phyloP scores from a whole-genome alignment of 768 basidiomycete genomes.

The Pleurotus djamor region DNA sequence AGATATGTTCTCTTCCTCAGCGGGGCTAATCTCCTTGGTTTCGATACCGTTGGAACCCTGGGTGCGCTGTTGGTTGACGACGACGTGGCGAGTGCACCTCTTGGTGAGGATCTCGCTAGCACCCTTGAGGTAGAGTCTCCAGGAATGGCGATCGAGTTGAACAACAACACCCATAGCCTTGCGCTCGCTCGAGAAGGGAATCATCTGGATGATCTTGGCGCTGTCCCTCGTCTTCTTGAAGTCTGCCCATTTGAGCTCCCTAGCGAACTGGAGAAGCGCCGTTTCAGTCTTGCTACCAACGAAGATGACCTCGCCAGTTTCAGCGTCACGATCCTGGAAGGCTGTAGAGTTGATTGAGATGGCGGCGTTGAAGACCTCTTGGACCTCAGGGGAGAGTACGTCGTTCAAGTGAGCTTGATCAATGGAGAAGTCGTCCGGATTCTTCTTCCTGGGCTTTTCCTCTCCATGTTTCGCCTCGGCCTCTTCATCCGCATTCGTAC shows the following conservation, averaged over 20 bases:
- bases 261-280: constrained; percentile 67
- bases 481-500: constrained; percentile 19
- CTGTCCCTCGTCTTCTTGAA: constrained; percentile 53
- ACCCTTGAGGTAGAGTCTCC: constrained; percentile 85
- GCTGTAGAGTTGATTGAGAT: constrained; percentile 11
- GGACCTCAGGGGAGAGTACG: constrained; percentile 39
- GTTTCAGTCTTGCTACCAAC: constrained; percentile 83
- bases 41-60: constrained; percentile 36
- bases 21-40: constrained; percentile 58
- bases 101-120: constrained; percentile 92
- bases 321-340: constrained; percentile 57
- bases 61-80: constrained; percentile 43
- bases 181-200: constrained; percentile 77
- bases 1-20: constrained; percentile 78
- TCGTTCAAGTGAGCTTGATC: constrained; percentile 72
- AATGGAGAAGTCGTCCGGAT: constrained; percentile 78
- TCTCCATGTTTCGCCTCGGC: constrained; percentile 39
- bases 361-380: constrained; percentile 7
- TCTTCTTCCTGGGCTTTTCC: constrained; percentile 32
- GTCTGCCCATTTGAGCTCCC: constrained; percentile 62
- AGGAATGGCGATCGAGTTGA: constrained; percentile 43
- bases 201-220: constrained; percentile 59
- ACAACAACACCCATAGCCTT: constrained; percentile 93
- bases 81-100: constrained; percentile 70
- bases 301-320: constrained; percentile 46